Conservation (phyloP, 306 rosid species). For the Gastrolobium bilobum region DNA sequence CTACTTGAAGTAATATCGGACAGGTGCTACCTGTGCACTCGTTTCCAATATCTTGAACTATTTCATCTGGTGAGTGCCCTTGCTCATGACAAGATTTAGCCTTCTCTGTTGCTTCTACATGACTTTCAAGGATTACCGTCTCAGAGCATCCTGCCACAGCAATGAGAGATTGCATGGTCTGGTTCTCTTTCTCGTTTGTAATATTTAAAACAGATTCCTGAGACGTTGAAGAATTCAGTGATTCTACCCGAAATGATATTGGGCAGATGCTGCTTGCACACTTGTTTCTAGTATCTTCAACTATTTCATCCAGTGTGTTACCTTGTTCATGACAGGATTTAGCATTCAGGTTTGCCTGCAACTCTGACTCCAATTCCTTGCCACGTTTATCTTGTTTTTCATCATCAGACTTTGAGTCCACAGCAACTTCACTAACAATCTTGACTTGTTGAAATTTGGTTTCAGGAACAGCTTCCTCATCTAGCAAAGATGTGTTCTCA, state of each 20-base stretch:
- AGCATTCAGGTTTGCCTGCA: slow-evolving; percentile 30
- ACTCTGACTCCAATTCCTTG: slow-evolving; percentile 36
- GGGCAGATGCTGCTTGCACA: slow-evolving; percentile 35
- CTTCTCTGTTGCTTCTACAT: slow-evolving; percentile 45
- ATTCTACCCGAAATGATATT: slow-evolving; percentile 43
- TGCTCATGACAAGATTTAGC: slow-evolving; percentile 32
- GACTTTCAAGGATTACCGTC: slow-evolving; percentile 40
- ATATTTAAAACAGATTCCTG: slow-evolving; percentile 41
- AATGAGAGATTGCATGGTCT: slow-evolving; percentile 49
- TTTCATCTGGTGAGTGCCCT: slow-evolving; percentile 37
- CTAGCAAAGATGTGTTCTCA: slow-evolving; percentile 39
- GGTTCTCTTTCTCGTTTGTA: slow-evolving; percentile 49
- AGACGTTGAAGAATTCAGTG: slow-evolving; percentile 47
- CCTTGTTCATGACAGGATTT: slow-evolving; percentile 35
- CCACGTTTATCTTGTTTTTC: slow-evolving; percentile 42
- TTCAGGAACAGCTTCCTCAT: slow-evolving; percentile 40
- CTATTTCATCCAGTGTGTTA: slow-evolving; percentile 34
- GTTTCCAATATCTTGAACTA: slow-evolving; percentile 42
- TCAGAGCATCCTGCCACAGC: slow-evolving; percentile 48
- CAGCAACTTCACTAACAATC: slow-evolving; percentile 32
- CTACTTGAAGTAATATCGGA: slow-evolving; percentile 40
- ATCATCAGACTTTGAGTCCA: slow-evolving; percentile 42
- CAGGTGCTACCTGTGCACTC: slow-evolving; percentile 38
- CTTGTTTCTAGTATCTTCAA: slow-evolving; percentile 46
- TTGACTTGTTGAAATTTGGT: slow-evolving; percentile 42